phyloP scores from a whole-genome alignment of 208 protist species.

The Trypanosoma vivax region DNA sequence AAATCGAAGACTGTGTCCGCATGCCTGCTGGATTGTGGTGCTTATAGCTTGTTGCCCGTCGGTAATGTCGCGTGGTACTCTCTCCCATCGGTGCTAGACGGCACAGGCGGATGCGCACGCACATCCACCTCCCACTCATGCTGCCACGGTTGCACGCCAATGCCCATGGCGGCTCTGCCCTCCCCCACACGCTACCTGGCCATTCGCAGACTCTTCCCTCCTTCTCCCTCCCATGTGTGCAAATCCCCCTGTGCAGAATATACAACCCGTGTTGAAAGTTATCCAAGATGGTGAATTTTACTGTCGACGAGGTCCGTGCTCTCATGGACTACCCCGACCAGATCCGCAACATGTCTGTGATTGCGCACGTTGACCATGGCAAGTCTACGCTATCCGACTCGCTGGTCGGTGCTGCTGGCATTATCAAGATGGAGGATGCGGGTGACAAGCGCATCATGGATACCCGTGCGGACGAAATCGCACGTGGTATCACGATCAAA shows the following conservation, averaged over 20 bases:
- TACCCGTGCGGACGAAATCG: slow-evolving; percentile 84
- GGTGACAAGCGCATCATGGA: slow-evolving; percentile 71
- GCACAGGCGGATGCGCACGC: not conserved
- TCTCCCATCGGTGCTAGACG: not conserved
- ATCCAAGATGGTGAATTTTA: slow-evolving; percentile 72
- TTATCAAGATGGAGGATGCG: slow-evolving; percentile 87
- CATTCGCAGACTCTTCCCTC: not conserved
- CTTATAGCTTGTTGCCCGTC: slow-evolving; percentile 13
- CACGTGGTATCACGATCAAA: slow-evolving; percentile 99
- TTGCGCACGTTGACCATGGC: slow-evolving; percentile 71
- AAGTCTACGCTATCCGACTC: slow-evolving; percentile 96
- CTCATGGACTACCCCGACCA: slow-evolving; percentile 69
- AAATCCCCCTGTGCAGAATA: not conserved
- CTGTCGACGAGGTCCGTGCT: slow-evolving; percentile 63
- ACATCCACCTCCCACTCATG: not conserved
- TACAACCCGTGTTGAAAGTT: slow-evolving; percentile 11
- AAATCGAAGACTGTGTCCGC: too few species aligned
- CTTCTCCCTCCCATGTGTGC: not conserved
- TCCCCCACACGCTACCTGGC: not conserved
- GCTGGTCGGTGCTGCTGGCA: slow-evolving; percentile 92
- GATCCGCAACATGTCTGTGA: slow-evolving; percentile 79
- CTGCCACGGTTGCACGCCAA: too few species aligned
- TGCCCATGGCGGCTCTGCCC: too few species aligned
- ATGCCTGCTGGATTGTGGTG: too few species aligned
- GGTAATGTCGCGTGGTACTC: too few species aligned